A percentile compares a stretch with the other conserved stretches of the same genome.
phyloP scores from a whole-genome alignment of 2,329 filamentous ascomycete genomes.

The Diaporthe aspalathi region DNA sequence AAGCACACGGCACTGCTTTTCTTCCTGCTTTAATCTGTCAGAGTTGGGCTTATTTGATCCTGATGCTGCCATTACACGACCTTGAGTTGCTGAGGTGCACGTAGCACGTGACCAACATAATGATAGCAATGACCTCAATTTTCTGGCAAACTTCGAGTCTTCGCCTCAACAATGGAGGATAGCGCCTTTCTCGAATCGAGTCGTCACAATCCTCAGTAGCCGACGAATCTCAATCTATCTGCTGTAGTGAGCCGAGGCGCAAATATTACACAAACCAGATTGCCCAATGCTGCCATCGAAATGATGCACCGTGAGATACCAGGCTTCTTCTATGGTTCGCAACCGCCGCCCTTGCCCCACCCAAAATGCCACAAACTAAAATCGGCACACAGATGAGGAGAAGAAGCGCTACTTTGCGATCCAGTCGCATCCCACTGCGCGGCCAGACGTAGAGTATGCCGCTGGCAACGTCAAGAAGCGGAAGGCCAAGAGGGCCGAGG shows the following conservation, averaged over 20 bases:
- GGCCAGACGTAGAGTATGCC: conserved; percentile 64
- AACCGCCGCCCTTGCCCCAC: neutral
- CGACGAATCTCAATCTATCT: no score
- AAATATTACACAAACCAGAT: neutral
- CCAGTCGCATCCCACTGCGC: conserved; percentile 63
- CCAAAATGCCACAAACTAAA: neutral
- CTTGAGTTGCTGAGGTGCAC: neutral
- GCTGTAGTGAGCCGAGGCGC: neutral
- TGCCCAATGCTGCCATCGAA: neutral
- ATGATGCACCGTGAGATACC: conserved; percentile 36
- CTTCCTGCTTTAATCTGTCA: neutral
- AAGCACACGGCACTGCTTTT: neutral
- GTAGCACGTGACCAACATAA: conserved; percentile 10
- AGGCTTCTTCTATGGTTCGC: conserved; percentile 40
- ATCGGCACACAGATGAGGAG: conserved; percentile 55
- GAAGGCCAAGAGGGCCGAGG: conserved; percentile 53
- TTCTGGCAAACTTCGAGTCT: neutral
- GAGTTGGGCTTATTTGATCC: no score
- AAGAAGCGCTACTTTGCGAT: conserved; percentile 78
- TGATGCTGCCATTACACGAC: neutral
- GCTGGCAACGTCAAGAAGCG: conserved; percentile 64
- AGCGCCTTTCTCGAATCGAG: neutral
- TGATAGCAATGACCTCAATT: neutral
- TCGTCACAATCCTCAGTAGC: no score
- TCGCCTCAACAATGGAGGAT: neutral